These are phyloP conservation scores for Eutrema japonicum DNA, from an alignment of 345 rosid species.

Conservation along the genomic window DNA sequence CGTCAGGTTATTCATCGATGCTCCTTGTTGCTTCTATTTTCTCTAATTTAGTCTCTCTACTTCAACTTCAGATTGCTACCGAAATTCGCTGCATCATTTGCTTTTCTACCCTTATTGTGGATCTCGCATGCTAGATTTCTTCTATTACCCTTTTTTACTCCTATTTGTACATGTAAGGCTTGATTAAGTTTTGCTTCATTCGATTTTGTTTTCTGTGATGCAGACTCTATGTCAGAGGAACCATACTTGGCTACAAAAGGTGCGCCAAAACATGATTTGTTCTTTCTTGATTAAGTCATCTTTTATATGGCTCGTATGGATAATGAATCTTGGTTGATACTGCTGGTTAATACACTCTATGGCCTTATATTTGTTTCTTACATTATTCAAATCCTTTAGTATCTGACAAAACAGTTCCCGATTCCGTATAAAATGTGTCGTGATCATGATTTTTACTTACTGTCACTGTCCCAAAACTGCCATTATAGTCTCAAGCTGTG, in stretches of 20 bases:
- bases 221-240: slow-evolving; percentile 83
- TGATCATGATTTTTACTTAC: neutral
- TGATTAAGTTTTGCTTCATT: neutral
- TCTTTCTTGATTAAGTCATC: neutral
- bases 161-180: neutral
- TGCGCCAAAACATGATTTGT: slow-evolving; percentile 16
- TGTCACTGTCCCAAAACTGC: neutral
- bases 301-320: neutral
- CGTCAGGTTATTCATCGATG: slow-evolving; percentile 55
- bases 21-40: neutral
- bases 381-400: neutral
- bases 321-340: neutral
- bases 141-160: no score
- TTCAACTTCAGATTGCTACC: neutral
- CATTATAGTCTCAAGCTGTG: neutral
- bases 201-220: slow-evolving; percentile 14
- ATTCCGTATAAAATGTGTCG: neutral
- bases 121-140: neutral
- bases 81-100: neutral
- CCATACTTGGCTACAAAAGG: slow-evolving; percentile 84
- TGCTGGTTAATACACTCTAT: neutral
- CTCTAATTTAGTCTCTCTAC: neutral
- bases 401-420: neutral
- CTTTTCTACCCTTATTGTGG: neutral
- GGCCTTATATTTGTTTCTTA: neutral